Conservation (phyloP, 75 land plant genomes). For the Ceratopteris richardii region DNA sequence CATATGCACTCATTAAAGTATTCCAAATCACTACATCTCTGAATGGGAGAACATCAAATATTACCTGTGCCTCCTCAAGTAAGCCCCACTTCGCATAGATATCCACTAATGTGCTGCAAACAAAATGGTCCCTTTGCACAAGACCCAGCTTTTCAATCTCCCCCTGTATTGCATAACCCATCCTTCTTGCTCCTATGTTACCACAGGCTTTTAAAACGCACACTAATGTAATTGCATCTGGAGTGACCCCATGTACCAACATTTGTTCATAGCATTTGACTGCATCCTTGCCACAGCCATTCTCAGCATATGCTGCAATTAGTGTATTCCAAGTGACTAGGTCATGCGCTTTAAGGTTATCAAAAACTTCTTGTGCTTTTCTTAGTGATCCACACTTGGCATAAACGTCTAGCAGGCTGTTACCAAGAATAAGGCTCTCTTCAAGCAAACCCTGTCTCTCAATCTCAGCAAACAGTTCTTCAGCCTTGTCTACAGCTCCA, state of each 20-base stretch:
- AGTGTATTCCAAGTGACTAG: background rate
- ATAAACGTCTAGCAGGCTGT: background rate
- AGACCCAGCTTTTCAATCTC: constrained; percentile 13
- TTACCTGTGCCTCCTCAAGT: constrained; percentile 11
- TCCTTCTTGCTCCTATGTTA: constrained; percentile 3
- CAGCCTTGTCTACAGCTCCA: background rate
- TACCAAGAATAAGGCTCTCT: background rate
- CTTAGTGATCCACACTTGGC: background rate
- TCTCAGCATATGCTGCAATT: constrained; percentile 26
- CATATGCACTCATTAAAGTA: constrained; percentile 10
- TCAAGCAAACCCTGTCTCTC: background rate
- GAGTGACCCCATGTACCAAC: background rate
- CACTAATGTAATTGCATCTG: constrained; percentile 27
- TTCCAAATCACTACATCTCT: constrained; percentile 25
- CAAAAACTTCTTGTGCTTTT: background rate
- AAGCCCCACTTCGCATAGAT: constrained; percentile 33
- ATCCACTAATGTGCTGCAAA: constrained; percentile 24
- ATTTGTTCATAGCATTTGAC: constrained; percentile 10
- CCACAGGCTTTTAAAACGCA: constrained; percentile 32
- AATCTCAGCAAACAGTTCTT: background rate
- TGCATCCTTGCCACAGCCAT: constrained; percentile 15
- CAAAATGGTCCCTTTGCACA: constrained; percentile 10
- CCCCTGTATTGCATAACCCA: constrained; percentile 18
- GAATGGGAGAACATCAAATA: constrained; percentile 17
- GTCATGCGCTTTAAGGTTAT: background rate